These are phyloP conservation scores for Phytophthora constricta DNA, from an alignment of 352 stramenopile species.

Conservation along the genomic window DNA sequence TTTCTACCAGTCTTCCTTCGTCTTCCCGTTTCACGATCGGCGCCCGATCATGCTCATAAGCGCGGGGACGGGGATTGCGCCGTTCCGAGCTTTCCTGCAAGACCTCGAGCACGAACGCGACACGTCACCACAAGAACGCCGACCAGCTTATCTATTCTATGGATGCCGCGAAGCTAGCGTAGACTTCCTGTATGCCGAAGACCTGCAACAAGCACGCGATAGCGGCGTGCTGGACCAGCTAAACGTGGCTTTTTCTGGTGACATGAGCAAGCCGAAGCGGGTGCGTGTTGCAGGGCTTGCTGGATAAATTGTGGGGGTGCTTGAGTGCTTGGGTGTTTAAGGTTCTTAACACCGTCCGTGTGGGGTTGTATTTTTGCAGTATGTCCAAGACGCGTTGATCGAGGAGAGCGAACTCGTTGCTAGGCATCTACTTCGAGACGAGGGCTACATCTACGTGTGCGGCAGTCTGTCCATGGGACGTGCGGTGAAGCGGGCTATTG, in stretches of 20 bases:
- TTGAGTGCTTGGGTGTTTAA: no score
- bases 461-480: slow-evolving; percentile 82
- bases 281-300: slow-evolving; percentile 38
- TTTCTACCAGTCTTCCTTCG: slow-evolving; percentile 81
- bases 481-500: slow-evolving; percentile 73
- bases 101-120: slow-evolving; percentile 69
- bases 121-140: slow-evolving; percentile 23
- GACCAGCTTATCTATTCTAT: slow-evolving; percentile 78
- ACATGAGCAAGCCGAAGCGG: slow-evolving; percentile 39
- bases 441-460: slow-evolving; percentile 79
- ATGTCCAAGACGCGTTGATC: slow-evolving; percentile 74
- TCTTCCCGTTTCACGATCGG: slow-evolving; percentile 67
- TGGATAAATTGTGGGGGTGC: slow-evolving; percentile 1
- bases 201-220: slow-evolving; percentile 53
- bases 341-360: no score
- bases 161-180: slow-evolving; percentile 64
- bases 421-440: slow-evolving; percentile 56
- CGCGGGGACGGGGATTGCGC: slow-evolving; percentile 81
- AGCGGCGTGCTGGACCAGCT: slow-evolving; percentile 56
- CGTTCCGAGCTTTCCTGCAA: slow-evolving; percentile 84
- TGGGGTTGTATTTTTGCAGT: no score
- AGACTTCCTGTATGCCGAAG: slow-evolving; percentile 78
- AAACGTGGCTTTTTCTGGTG: slow-evolving; percentile 69
- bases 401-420: slow-evolving; percentile 66
- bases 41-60: slow-evolving; percentile 80